Percentiles rank a stretch among this genome's conserved stretches.
Conservation (phyloP, 352 stramenopile genomes). For the Hyaloperonospora brassicae region DNA sequence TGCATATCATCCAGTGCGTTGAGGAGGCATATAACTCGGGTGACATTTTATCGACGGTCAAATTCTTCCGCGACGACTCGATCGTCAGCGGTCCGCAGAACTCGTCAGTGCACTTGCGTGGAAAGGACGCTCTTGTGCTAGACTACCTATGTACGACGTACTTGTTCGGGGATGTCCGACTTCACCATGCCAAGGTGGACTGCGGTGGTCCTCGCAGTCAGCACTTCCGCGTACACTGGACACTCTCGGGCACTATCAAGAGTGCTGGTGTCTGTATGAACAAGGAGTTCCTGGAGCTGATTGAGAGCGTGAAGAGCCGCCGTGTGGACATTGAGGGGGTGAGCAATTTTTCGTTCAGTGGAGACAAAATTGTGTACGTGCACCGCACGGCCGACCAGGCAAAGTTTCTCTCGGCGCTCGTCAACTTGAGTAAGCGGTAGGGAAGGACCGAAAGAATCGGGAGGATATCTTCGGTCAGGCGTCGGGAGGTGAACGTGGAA, state of each 20-base stretch:
- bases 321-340: conserved; percentile 78
- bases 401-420: conserved; percentile 28
- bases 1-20: conserved; percentile 75
- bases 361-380: conserved; percentile 79
- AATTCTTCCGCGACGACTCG: conserved; percentile 83
- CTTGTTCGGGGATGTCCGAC: conserved; percentile 64
- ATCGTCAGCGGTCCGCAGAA: conserved; percentile 83
- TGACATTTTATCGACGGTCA: conserved; percentile 65
- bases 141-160: conserved; percentile 84
- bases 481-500: background rate
- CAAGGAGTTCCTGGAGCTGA: conserved; percentile 82
- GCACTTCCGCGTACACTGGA: conserved; percentile 83
- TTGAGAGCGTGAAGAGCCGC: conserved; percentile 72
- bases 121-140: conserved; percentile 78
- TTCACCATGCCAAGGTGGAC: conserved; percentile 78
- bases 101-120: conserved; percentile 71
- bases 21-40: conserved; percentile 76
- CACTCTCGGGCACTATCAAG: conserved; percentile 68
- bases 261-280: conserved; percentile 78
- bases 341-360: conserved; percentile 83
- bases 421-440: background rate
- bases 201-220: conserved; percentile 72
- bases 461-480: too few relatives aligned
- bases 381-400: conserved; percentile 83
- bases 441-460: too few relatives aligned